These are phyloP conservation scores for Alternaria triticimaculans DNA, from an alignment of 2,329 filamentous ascomycete species.

Conservation along the genomic window DNA sequence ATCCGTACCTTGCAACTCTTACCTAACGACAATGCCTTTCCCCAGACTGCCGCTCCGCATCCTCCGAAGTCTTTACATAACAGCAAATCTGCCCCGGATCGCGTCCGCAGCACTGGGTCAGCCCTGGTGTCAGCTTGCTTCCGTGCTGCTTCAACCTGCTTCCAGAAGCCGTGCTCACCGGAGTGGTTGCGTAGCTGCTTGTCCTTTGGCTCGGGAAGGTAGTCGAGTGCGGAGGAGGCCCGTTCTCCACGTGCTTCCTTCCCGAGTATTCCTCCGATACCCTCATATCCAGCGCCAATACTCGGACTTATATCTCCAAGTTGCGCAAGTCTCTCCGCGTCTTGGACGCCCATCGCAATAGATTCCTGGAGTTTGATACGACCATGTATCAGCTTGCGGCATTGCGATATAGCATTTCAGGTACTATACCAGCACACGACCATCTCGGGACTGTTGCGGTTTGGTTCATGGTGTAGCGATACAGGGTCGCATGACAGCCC, in stretches of 20 bases:
- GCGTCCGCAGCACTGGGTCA: constrained; percentile 8
- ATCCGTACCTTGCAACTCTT: neutral
- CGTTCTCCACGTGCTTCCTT: neutral
- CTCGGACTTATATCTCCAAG: neutral
- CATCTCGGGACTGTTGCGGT: neutral
- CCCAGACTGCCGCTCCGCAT: constrained; percentile 7
- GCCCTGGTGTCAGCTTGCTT: neutral
- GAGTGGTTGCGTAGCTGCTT: neutral
- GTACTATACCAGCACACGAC: neutral
- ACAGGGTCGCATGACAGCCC: neutral
- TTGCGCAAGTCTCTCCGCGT: neutral
- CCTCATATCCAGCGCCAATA: neutral
- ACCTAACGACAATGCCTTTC: constrained; percentile 5
- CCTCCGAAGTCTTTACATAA: constrained; percentile 3
- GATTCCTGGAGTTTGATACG: neutral
- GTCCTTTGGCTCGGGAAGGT: neutral
- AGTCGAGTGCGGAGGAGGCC: neutral
- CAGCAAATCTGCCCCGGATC: constrained; percentile 12
- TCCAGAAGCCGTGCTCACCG: constrained; percentile 1
- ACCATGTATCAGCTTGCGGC: neutral
- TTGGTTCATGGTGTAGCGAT: neutral
- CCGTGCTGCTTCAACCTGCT: neutral
- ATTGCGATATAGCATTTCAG: neutral
- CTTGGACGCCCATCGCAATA: neutral
- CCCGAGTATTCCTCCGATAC: neutral